Base-by-base conservation (phyloP, 1,284 basidiomycete species). In the Chalciporus sp. region DNA sequence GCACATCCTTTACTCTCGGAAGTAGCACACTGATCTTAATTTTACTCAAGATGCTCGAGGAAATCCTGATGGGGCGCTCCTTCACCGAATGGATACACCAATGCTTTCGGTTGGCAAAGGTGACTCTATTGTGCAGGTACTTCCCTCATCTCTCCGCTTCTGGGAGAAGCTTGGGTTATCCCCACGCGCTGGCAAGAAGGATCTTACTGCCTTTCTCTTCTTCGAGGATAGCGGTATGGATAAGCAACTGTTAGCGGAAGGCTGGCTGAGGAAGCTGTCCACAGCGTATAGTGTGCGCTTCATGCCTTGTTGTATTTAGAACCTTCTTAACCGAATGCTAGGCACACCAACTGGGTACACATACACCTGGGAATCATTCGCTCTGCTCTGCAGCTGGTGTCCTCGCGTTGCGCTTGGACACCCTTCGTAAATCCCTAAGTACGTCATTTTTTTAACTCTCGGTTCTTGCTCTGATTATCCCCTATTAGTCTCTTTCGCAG, bases 91-190 rank as follows among this genome's bases (percentile, higher is more conserved):
- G 54, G 79, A 83, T 19, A 62, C 79, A 14, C 87, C 88, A 0
- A 74, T 80, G 72, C 67, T 90, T 10, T 74, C 82, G 0, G 76
- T 88, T 23, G 83, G 79, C 3, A 90, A 89, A 64, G 79, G 80
- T 3, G 81, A 84, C 44, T 75, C 77, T 4, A 67, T 91, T 20
- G 74, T 92, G 11, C 82, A 90, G 40, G 66, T 90, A 11, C 68
- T 83, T 16, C 83, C 89, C 4, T 67, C 86, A 2, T 85, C 89
- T 0, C 63, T 93, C 17, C 77, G 84, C 3, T 93, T 92, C 66
- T 94, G 92, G 91, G 84, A 88, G 57, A 92, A 90, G 64, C 77
- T 94, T 28, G 89, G 88, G 0, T 67, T 94, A 47, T 77, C 78
- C 27, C 92, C 92, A 0, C 76, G 82, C 35, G 77, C 79, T 40